phyloP scores from a whole-genome alignment of 1,284 basidiomycete species.

The Exobasidium rhododendri region DNA sequence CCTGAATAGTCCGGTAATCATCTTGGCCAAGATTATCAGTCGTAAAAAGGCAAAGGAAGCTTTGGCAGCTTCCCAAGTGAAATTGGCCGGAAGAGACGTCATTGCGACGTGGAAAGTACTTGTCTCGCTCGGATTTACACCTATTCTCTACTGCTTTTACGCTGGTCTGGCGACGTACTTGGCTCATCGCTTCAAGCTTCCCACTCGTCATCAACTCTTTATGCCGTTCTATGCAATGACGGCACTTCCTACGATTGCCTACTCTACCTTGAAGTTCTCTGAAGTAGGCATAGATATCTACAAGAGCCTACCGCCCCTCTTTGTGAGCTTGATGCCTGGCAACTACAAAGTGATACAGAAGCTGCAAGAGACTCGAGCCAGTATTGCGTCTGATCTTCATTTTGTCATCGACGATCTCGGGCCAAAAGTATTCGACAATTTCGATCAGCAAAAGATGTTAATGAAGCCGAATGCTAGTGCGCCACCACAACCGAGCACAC shows the following conservation, averaged over 20 bases:
- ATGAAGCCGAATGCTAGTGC: slow-evolving; percentile 26
- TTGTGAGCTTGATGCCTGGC: slow-evolving; percentile 85
- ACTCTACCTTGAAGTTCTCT: slow-evolving; percentile 93
- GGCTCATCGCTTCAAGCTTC: slow-evolving; percentile 61
- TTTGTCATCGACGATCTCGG: slow-evolving; percentile 77
- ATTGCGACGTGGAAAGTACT: slow-evolving; percentile 97
- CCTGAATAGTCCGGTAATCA: slow-evolving; percentile 90
- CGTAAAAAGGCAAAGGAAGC: slow-evolving; percentile 93
- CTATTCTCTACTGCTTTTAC: slow-evolving; percentile 69
- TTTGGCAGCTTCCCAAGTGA: slow-evolving; percentile 90
- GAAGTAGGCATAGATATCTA: slow-evolving; percentile 98
- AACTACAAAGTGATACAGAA: slow-evolving; percentile 80
- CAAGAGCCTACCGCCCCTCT: slow-evolving; percentile 90
- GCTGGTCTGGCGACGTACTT: slow-evolving; percentile 67
- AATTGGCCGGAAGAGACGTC: slow-evolving; percentile 90
- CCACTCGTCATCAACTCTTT: slow-evolving; percentile 64
- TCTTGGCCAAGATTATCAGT: slow-evolving; percentile 84
- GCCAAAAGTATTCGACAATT: slow-evolving; percentile 51
- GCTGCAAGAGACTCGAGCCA: slow-evolving; percentile 73
- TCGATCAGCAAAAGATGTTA: slow-evolving; percentile 45
- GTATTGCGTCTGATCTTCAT: slow-evolving; percentile 80
- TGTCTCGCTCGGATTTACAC: slow-evolving; percentile 85
- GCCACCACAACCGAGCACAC: slow-evolving; percentile 32
- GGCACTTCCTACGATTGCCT: slow-evolving; percentile 81
- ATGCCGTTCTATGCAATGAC: slow-evolving; percentile 77